These are phyloP conservation scores for Psophocarpus tetragonolobus DNA, from an alignment of 306 rosid genomes.

Conservation along the genomic window DNA sequence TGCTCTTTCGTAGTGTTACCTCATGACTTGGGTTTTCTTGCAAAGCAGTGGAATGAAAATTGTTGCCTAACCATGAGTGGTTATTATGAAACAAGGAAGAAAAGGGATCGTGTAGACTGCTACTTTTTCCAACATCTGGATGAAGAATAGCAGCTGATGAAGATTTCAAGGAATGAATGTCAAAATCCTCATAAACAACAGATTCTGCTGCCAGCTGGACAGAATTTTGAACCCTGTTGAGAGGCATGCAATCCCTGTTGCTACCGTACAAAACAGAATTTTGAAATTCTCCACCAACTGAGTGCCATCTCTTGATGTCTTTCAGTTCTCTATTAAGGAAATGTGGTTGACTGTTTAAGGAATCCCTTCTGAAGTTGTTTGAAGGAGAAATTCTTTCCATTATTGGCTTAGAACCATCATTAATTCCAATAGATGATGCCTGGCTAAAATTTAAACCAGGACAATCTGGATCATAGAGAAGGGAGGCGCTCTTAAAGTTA, in stretches of 20 bases:
- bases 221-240: constrained; percentile 24
- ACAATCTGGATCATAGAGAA: constrained; percentile 34
- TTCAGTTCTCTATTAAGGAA: constrained; percentile 23
- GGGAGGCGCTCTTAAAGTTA: constrained; percentile 5
- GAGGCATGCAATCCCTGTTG: constrained; percentile 26
- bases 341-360: constrained; percentile 35
- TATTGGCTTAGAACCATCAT: constrained; percentile 25
- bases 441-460: constrained; percentile 21
- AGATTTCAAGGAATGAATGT: constrained; percentile 24
- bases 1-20: constrained; percentile 33
- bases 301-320: constrained; percentile 20
- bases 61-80: constrained; percentile 32
- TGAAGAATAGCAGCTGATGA: constrained; percentile 26
- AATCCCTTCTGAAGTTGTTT: constrained; percentile 30
- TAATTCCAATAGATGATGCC: constrained; percentile 12
- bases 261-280: constrained; percentile 23
- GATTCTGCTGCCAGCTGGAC: constrained; percentile 33
- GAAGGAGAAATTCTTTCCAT: constrained; percentile 30
- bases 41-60: constrained; percentile 25
- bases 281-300: constrained; percentile 22
- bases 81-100: constrained; percentile 21
- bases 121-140: constrained; percentile 34
- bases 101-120: constrained; percentile 30
- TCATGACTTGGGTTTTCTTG: constrained; percentile 37
- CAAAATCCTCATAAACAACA: constrained; percentile 15